Conservation (phyloP, 805 yeast genomes). For the Grigorovia jiainica region DNA sequence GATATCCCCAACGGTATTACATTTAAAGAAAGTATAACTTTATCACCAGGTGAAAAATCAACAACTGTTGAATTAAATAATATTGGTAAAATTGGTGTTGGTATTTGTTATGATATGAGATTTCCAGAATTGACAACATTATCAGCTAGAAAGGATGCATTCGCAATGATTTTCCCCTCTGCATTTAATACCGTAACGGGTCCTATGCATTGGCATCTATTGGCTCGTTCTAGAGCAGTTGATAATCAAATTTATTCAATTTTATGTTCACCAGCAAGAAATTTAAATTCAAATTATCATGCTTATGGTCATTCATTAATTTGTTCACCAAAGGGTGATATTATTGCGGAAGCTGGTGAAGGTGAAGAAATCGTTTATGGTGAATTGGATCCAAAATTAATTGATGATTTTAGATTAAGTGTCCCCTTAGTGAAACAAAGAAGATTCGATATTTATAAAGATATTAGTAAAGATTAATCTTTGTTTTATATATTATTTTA, state of each 20-base stretch:
- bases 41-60: constrained; percentile 73
- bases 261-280: constrained; percentile 84
- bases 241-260: constrained; percentile 68
- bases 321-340: constrained; percentile 52
- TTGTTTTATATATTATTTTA: no score
- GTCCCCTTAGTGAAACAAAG: constrained; percentile 66
- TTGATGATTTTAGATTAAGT: constrained; percentile 49
- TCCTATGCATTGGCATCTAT: constrained; percentile 72
- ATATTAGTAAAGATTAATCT: constrained; percentile 23
- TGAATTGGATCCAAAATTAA: constrained; percentile 53
- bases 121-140: constrained; percentile 69
- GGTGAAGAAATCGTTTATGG: constrained; percentile 70
- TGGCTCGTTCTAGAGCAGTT: constrained; percentile 64
- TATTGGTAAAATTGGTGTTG: constrained; percentile 51
- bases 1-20: constrained; percentile 87
- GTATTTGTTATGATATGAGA: constrained; percentile 76
- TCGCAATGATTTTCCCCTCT: constrained; percentile 75
- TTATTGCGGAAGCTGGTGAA: constrained; percentile 66
- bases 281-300: constrained; percentile 46
- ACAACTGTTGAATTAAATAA: constrained; percentile 40
- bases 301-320: constrained; percentile 62
- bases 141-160: constrained; percentile 59
- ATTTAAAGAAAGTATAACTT: constrained; percentile 69
- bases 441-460: constrained; percentile 49
- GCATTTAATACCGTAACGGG: constrained; percentile 83